Evolutionary conservation across 1,284 basidiomycete species (phyloP), one percentile per base, ranked within the genome.

Genomic region (Puccinia sorghi): DNA sequence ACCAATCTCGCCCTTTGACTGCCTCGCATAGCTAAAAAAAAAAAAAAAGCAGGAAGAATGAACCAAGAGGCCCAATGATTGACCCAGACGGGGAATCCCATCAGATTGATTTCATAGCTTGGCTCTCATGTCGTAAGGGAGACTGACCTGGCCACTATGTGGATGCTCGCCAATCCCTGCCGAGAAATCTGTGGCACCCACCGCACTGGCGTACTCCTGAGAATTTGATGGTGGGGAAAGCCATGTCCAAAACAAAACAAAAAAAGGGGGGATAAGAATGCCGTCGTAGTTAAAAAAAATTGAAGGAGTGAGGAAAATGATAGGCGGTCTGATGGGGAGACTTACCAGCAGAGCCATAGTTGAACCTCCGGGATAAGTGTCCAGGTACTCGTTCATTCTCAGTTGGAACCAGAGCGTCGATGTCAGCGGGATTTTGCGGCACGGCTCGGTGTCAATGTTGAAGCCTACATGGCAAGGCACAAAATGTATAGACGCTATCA

Each of bases 161-260:
- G 77, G 77, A 72, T 79, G 69, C 41, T 79, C 77, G 22, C 77
- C 77, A 25, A 79, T 66, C 2, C 77, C 77, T 20, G 41, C 32
- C 7, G 37, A 61, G 41, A 72, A 79, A 37, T 79, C 61, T 32
- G 77, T 72, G 25, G 77, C 77, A 6, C 77, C 77, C 22, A 79
- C 77, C 6, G 72, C 9, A 39, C 59, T 72, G 12, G 77, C 77
- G 27, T 79, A 79, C 32, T 79, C 54, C 77, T 79, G 13, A 22
- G 50, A 22, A 7, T 9, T n/a, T 27, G 17, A 66, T 12, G n/a
- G n/a, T n/a, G n/a, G n/a, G n/a, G n/a, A n/a, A n/a, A n/a, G n/a
- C n/a, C n/a, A n/a, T n/a, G n/a, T n/a, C n/a, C n/a, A 59, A 41
- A 4, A 72, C 25, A 57, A 57, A 72, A 50, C 13, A 8, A 15